Conservation (phyloP, 2,329 filamentous ascomycete genomes). For the Pseudovirgaria hyperparasitica region DNA sequence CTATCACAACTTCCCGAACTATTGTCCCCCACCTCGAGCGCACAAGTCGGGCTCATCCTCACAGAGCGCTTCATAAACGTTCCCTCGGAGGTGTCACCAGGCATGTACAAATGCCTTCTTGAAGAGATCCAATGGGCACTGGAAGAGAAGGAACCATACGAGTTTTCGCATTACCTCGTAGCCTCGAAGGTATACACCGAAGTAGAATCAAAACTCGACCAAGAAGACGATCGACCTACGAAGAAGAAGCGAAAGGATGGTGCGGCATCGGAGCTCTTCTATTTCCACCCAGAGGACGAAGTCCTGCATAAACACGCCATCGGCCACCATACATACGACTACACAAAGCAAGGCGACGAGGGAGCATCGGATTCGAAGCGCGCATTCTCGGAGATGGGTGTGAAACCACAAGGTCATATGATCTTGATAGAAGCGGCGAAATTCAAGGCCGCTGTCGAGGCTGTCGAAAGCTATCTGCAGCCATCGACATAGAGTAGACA, state of each 20-base stretch:
- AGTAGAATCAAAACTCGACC: conserved; percentile 67
- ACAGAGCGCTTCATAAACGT: conserved; percentile 93
- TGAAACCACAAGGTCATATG: conserved; percentile 72
- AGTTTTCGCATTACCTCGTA: conserved; percentile 86
- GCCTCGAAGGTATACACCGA: conserved; percentile 88
- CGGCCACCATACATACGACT: conserved; percentile 59
- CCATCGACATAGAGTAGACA: too few species aligned
- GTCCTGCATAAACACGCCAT: conserved; percentile 64
- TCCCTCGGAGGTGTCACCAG: conserved; percentile 82
- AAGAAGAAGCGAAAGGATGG: conserved; percentile 33
- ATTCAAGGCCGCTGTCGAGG: conserved; percentile 65
- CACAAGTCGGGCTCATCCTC: conserved; percentile 71
- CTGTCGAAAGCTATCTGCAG: conserved; percentile 63
- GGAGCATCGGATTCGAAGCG: conserved; percentile 80
- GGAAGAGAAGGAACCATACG: conserved; percentile 82
- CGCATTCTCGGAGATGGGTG: conserved; percentile 85
- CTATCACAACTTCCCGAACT: conserved; percentile 35
- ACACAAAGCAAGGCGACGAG: conserved; percentile 65
- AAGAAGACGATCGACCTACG: conserved; percentile 25
- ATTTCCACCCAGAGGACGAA: conserved; percentile 96
- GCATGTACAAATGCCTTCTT: conserved; percentile 86
- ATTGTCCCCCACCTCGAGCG: conserved; percentile 19
- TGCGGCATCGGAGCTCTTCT: conserved; percentile 48
- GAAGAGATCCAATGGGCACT: conserved; percentile 85
- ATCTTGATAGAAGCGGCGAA: conserved; percentile 73